Conservation (phyloP, 495 filamentous ascomycete genomes). For the Parachaetomium inaequale region DNA sequence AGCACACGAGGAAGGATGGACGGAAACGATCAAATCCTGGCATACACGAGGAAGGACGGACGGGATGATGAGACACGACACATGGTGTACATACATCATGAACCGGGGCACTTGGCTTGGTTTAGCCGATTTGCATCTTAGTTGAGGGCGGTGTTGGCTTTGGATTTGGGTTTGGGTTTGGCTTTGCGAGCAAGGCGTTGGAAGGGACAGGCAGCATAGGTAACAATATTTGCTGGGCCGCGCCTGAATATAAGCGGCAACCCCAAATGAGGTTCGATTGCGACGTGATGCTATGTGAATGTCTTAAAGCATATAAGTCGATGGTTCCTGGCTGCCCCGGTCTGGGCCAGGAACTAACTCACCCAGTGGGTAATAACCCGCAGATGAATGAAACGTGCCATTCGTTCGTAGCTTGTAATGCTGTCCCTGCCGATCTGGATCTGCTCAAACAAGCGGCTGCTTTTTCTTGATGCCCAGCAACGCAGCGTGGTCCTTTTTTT, state of each 20-base stretch:
- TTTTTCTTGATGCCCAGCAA: slow-evolving; percentile 92
- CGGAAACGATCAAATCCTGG: no score
- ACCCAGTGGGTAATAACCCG: neutral
- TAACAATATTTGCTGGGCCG: neutral
- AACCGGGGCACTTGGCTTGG: neutral
- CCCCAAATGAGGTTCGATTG: neutral
- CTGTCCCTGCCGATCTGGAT: neutral
- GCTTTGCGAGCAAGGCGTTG: slow-evolving; percentile 18
- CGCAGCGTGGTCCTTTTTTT: slow-evolving; percentile 72
- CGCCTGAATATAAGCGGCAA: neutral
- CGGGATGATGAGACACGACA: slow-evolving; percentile 2
- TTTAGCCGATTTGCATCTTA: neutral
- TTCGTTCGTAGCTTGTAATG: no score
- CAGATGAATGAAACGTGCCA: no score
- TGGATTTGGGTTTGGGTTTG: neutral
- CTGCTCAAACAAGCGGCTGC: slow-evolving; percentile 32
- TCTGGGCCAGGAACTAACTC: slow-evolving; percentile 5
- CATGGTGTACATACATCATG: slow-evolving; percentile 1
- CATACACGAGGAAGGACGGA: neutral
- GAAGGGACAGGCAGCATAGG: neutral
- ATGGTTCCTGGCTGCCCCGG: neutral
- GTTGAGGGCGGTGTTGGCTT: neutral
- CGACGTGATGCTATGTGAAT: neutral
- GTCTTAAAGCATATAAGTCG: neutral
- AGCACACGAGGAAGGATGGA: no score